Evolutionary conservation across 129 eudicot species (phyloP).

Genomic region (Artemisia tridentata): DNA sequence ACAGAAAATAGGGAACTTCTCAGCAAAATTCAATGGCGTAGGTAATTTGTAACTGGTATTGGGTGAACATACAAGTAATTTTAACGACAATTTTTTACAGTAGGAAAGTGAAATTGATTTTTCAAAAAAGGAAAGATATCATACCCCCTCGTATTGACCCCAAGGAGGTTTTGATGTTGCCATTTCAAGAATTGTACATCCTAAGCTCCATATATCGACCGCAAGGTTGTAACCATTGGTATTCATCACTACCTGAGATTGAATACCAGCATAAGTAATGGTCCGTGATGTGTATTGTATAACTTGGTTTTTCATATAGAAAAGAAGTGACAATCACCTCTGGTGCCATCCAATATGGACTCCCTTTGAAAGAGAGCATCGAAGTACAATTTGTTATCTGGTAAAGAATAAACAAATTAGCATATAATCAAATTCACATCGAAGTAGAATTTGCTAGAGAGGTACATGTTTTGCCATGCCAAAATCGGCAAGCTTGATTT

Average conservation of each 20-base stretch:
- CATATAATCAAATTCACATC: not conserved
- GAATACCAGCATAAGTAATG: constrained; percentile 10
- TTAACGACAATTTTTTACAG: not conserved
- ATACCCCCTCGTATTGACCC: constrained; percentile 95
- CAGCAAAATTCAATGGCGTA: not conserved
- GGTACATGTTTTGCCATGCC: constrained; percentile 97
- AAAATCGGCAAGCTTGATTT: constrained; percentile 91
- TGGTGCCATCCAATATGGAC: constrained; percentile 99
- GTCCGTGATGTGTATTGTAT: not conserved
- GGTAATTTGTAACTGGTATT: not conserved
- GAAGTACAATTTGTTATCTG: constrained; percentile 73
- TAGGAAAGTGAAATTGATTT: not conserved
- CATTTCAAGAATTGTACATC: constrained; percentile 95
- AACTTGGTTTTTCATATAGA: not conserved
- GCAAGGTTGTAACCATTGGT: constrained; percentile 84
- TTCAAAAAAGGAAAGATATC: not conserved
- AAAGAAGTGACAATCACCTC: constrained; percentile 50
- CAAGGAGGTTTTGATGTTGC: constrained; percentile 95
- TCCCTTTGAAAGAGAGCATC: constrained; percentile 94
- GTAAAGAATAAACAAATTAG: constrained; percentile 21
- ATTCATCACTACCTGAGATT: constrained; percentile 79
- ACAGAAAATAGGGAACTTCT: not conserved
- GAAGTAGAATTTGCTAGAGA: not conserved
- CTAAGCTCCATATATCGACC: constrained; percentile 98
- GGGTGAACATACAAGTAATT: not conserved